Conservation (phyloP, 1,139 yeast species). For the Yamadazyma friedrichii region DNA sequence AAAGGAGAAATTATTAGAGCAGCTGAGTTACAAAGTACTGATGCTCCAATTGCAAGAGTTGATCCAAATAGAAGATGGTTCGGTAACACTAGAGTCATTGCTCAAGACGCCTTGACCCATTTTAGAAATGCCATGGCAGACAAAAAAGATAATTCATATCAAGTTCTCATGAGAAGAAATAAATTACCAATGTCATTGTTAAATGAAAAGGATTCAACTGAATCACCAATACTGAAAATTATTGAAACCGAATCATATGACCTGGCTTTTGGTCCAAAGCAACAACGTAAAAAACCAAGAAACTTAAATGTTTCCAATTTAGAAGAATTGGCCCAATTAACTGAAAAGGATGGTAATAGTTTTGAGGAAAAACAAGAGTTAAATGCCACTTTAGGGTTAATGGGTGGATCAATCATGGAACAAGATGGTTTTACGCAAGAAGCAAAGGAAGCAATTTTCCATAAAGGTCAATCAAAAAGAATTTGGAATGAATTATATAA, state of each 20-base stretch:
- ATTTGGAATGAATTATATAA: slow-evolving; percentile 98
- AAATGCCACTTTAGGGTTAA: slow-evolving; percentile 71
- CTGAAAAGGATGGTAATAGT: slow-evolving; percentile 57
- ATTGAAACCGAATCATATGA: slow-evolving; percentile 85
- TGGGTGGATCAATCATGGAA: slow-evolving; percentile 67
- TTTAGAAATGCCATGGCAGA: slow-evolving; percentile 94
- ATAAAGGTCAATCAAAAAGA: slow-evolving; percentile 96
- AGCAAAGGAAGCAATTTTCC: slow-evolving; percentile 93
- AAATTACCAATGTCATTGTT: slow-evolving; percentile 93
- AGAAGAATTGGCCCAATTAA: slow-evolving; percentile 71
- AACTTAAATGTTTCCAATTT: slow-evolving; percentile 67
- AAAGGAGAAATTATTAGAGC: slow-evolving; percentile 85
- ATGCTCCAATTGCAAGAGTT: slow-evolving; percentile 87
- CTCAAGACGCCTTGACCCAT: slow-evolving; percentile 93
- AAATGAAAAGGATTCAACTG: slow-evolving; percentile 75
- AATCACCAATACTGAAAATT: slow-evolving; percentile 76
- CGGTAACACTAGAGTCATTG: slow-evolving; percentile 94
- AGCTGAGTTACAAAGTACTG: slow-evolving; percentile 85
- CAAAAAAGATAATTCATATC: slow-evolving; percentile 81
- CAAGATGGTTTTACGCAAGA: slow-evolving; percentile 83
- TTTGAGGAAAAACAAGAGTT: slow-evolving; percentile 77
- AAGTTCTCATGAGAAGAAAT: slow-evolving; percentile 82
- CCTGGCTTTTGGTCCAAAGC: slow-evolving; percentile 89
- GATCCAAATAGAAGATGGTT: slow-evolving; percentile 98
- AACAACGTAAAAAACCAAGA: slow-evolving; percentile 90